Evolutionary conservation across 2,329 filamentous ascomycete genomes (phyloP), one percentile per base, ranked within the genome.

Genomic region (Phyllosticta paracitricarpa): DNA sequence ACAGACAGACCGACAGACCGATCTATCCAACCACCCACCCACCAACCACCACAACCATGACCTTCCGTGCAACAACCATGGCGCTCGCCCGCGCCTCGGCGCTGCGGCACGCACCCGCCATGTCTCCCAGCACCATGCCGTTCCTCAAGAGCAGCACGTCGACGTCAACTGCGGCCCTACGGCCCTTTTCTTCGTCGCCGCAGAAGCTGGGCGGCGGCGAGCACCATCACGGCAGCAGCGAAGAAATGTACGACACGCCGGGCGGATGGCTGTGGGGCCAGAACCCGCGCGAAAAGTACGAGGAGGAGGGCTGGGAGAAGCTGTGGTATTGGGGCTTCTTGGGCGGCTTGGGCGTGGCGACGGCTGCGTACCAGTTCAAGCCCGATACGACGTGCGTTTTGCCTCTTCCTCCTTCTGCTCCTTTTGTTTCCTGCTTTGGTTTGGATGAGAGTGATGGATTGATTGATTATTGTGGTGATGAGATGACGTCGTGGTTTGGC

Each of bases 221-320:
- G 67, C 85, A 89, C 78, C 14, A 48, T 6, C 40, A 48, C 10
- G 14, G 19, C 19, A 22, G 19, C 19, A 22, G 19, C 19, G 89
- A 85, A 70, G 82, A 85, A 68, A 88, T 91, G 74, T 99, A 91
- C 77, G 94, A 99, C 68, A 86, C 92, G 56, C 93, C 94, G 2
- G 83, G 81, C 61, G 94, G 94, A 70, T 97, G 91, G 90, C 85
- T 99, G 70, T 97, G 89, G 76, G 92, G 92, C 67, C 84, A 97
- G 69, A 92, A 91, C 81, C 94, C 94, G 40, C 92, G 92, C 65
- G 90, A 97, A 84, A 96, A 97, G 82, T 86, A 90, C 73, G 85
- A 95, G 83, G 89, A 91, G 76, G 94, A 99, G 79, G 94, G 93
- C 58, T 99, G 94, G 94, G 94, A 99, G 82, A 85, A 82, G 67